phyloP scores from a whole-genome alignment of 2,329 filamentous ascomycete species.

The Sarocladium oryzae region DNA sequence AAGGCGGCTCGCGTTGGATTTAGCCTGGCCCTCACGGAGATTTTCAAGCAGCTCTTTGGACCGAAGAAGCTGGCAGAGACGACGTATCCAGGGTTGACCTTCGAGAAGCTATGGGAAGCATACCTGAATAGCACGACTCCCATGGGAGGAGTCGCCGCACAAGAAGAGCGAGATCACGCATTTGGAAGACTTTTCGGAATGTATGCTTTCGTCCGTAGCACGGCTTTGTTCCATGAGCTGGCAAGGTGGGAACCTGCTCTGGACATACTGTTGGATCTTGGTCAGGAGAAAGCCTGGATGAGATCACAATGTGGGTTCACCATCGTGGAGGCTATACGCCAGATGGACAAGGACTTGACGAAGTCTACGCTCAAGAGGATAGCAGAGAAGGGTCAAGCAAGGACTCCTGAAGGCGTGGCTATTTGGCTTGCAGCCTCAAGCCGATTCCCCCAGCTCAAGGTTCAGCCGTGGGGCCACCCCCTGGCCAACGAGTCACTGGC shows the following conservation, averaged over 20 bases:
- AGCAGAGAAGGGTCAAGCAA: constrained; percentile 58
- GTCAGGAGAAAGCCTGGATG: constrained; percentile 80
- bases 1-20: constrained; percentile 87
- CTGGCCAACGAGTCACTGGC: constrained; percentile 61
- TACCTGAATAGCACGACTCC: constrained; percentile 50
- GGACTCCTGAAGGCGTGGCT: constrained; percentile 82
- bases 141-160: constrained; percentile 46
- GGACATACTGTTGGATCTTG: constrained; percentile 64
- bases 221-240: constrained; percentile 57
- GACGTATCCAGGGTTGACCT: constrained; percentile 47
- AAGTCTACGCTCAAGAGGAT: constrained; percentile 58
- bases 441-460: constrained; percentile 55
- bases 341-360: constrained; percentile 50
- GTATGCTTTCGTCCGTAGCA: constrained; percentile 77
- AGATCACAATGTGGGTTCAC: constrained; percentile 82
- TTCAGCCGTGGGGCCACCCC: constrained; percentile 73
- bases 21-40: constrained; percentile 79
- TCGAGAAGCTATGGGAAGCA: constrained; percentile 47
- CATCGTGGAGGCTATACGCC: constrained; percentile 64
- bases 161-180: constrained; percentile 81
- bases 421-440: constrained; percentile 72
- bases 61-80: constrained; percentile 34
- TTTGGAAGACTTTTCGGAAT: constrained; percentile 84
- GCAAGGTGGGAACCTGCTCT: constrained; percentile 63
- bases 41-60: constrained; percentile 65